Evolutionary conservation across 2,329 filamentous ascomycete genomes (phyloP).

Genomic region (Colletotrichum noveboracense): DNA sequence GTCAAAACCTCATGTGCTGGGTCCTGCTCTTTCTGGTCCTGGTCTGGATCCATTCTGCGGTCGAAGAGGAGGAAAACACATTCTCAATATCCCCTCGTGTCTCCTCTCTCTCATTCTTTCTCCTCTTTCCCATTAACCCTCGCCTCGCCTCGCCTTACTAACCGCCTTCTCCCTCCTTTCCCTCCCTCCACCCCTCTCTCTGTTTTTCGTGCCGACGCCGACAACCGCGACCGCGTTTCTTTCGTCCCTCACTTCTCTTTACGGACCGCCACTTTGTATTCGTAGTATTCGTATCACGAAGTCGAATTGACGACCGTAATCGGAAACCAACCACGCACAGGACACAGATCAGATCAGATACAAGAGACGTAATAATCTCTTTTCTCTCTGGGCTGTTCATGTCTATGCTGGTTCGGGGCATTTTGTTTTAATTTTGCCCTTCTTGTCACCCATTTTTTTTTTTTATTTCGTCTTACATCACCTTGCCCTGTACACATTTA

Average conservation of each 20-base stretch:
- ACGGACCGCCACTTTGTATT: neutral
- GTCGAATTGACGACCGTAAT: neutral
- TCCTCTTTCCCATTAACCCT: neutral
- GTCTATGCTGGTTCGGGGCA: neutral
- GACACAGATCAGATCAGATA: neutral
- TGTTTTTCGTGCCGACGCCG: conserved; percentile 15
- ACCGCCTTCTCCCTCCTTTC: conserved; percentile 1
- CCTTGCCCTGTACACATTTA: neutral
- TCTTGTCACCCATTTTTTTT: neutral
- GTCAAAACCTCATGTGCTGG: neutral
- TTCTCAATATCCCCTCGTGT: neutral
- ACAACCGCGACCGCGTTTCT: conserved; percentile 12
- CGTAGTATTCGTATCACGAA: neutral
- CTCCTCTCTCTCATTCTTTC: neutral
- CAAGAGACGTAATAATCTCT: neutral
- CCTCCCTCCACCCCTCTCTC: conserved; percentile 3
- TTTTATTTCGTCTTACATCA: neutral
- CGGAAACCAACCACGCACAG: neutral
- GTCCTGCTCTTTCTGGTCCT: neutral
- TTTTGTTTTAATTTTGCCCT: neutral
- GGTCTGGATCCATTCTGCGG: neutral
- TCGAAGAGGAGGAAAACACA: neutral
- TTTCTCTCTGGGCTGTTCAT: neutral
- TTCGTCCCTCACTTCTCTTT: conserved; percentile 1
- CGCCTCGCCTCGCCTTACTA: neutral